Base-by-base conservation (phyloP, 2,329 filamentous ascomycete genomes). In the Aspergillus sp. region DNA sequence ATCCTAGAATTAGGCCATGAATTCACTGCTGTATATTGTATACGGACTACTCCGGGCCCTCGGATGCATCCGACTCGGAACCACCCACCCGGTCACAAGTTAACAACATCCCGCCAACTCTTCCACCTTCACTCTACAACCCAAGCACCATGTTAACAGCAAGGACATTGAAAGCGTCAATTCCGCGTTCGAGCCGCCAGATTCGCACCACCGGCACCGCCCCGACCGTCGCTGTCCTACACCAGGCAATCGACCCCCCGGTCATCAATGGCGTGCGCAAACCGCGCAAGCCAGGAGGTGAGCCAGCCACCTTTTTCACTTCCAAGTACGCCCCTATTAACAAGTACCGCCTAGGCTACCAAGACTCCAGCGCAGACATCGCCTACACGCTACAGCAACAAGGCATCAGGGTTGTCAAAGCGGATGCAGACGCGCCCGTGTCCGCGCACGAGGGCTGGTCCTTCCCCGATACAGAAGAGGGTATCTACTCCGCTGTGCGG, bases 301-400 rank as follows among this genome's bases (percentile, higher is more conserved):
- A 37, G 64, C 35, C 27, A 3, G 6, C 23, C 23, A 25, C 6
- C 6, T 31, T 9, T 9, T 31, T 11, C 27, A 31, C 27, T 9
- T 9, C 9, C 8, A 31, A 9, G 8, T 31, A 31, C 9, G 4
- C 27, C 9, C 3, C 1, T 31, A 31, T 31, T 31, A 31, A 31
- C 23, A 31, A 9, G 8, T 31, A 31, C 3, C 9, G 9, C 3
- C 53, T 21, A 81, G 79, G 79, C 8, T 82, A 81, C 57, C 75
- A 75, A 49, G 79, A 82, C 62, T 81, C 79, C 0, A 76, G 79
- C 4, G 74, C 79, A 19, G 80, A 82, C 58, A 80, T 82, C 51
- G 78, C 79, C 7, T 80, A 74, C 62, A 70, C 70, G 1, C 68
- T 82, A 6, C 63, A 64, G 9, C 61, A 64, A 14, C 64, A 64